Conservation (phyloP, 805 yeast genomes). For the Starmerella vaccinii region DNA sequence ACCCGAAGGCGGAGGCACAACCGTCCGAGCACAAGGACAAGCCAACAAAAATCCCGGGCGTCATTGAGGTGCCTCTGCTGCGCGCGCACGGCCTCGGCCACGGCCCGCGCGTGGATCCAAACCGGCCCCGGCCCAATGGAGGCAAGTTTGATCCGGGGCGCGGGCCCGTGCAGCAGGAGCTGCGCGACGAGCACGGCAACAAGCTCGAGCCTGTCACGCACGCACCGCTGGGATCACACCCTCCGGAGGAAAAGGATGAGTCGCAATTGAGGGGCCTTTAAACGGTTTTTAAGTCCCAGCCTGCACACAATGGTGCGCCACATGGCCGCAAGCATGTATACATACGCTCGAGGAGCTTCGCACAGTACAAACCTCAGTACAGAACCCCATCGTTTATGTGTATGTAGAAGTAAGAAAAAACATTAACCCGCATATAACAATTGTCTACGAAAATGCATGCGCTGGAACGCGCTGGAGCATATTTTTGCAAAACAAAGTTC, state of each 20-base stretch:
- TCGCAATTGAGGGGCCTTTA: neutral
- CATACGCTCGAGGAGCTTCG: no score
- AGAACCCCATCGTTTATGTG: no score
- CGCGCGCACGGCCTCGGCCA: conserved; percentile 9
- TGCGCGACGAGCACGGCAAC: neutral
- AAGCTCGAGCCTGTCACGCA: conserved; percentile 2
- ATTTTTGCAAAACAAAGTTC: no score
- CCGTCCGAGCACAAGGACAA: neutral
- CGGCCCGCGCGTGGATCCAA: conserved; percentile 12
- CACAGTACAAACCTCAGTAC: no score
- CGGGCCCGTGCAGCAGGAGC: neutral
- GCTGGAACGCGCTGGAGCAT: no score
- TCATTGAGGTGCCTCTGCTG: conserved; percentile 11
- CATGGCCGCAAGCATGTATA: neutral
- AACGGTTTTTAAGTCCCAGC: neutral
- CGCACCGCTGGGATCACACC: neutral
- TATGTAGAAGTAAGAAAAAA: no score
- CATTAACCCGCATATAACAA: no score
- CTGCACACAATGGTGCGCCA: neutral
- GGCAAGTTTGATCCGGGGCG: no score
- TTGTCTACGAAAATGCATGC: no score
- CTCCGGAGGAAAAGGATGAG: neutral
- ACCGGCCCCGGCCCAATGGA: no score
- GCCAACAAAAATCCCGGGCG: conserved; percentile 9
- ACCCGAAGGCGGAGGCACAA: neutral